These are phyloP conservation scores for Ophiostoma sp. DNA, from an alignment of 2,329 filamentous ascomycete species.

Conservation along the genomic window DNA sequence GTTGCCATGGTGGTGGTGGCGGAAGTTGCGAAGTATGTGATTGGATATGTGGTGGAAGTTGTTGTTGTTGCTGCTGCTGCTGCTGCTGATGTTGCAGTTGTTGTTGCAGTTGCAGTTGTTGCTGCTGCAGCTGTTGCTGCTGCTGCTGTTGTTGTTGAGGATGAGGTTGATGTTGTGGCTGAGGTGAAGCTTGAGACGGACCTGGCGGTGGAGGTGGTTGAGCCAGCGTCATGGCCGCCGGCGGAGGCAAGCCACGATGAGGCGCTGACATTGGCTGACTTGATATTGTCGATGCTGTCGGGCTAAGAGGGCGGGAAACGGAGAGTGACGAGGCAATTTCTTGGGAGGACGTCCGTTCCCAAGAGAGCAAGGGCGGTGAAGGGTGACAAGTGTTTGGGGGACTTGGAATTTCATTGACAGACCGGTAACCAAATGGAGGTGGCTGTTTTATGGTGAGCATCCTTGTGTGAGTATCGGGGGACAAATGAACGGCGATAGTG, in stretches of 20 bases:
- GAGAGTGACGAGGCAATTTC: too few species aligned
- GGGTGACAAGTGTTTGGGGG: conserved; percentile 51
- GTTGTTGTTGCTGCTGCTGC: conserved; percentile 9
- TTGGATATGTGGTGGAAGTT: conserved; percentile 1
- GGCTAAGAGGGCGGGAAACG: too few species aligned
- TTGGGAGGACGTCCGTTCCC: background rate
- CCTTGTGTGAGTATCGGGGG: conserved; percentile 36
- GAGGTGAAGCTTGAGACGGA: conserved; percentile 29
- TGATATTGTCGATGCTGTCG: background rate
- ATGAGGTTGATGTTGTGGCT: conserved; percentile 14
- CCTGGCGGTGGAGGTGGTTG: conserved; percentile 37
- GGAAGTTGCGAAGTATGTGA: conserved; percentile 24
- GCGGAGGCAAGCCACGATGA: conserved; percentile 64
- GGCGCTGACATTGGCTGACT: conserved; percentile 60
- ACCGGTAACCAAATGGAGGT: conserved; percentile 53
- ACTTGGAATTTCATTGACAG: conserved; percentile 58
- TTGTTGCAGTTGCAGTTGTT: conserved; percentile 3
- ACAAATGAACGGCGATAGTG: conserved; percentile 6
- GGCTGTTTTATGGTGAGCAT: conserved; percentile 60
- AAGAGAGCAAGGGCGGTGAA: conserved; percentile 44
- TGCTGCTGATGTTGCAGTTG: conserved; percentile 4
- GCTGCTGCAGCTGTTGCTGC: conserved; percentile 5
- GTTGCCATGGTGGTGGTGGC: conserved; percentile 30
- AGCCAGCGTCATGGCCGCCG: conserved; percentile 59
- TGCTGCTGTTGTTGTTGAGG: conserved; percentile 16